A percentile compares a stretch with the other conserved stretches of the same genome.
Evolutionary conservation across 1,284 basidiomycete species (phyloP).

Genomic region (Phaffia rhodozyma): DNA sequence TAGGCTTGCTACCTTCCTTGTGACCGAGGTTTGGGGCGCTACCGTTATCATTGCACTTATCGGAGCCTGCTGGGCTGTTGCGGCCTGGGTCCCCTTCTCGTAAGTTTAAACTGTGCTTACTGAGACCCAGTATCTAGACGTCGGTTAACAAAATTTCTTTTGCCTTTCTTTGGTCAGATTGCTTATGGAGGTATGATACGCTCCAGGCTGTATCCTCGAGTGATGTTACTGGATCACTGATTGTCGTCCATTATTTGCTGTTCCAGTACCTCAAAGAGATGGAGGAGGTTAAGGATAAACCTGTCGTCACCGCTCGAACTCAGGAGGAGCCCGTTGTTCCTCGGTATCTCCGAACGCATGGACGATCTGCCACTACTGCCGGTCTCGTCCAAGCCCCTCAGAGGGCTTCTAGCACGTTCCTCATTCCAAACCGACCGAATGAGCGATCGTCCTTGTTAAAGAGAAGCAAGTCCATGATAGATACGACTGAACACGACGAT

Average conservation of each 20-base stretch:
- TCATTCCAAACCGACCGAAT: slow-evolving; percentile 21
- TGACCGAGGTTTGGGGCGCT: slow-evolving; percentile 40
- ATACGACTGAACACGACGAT: slow-evolving; percentile 29
- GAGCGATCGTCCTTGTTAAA: slow-evolving; percentile 54
- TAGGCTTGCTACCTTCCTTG: slow-evolving; percentile 18
- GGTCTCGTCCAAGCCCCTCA: slow-evolving; percentile 23
- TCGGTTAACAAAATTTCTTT: neutral
- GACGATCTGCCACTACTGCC: slow-evolving; percentile 42
- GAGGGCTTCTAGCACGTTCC: slow-evolving; percentile 23
- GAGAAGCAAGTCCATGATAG: slow-evolving; percentile 53
- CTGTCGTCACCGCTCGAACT: slow-evolving; percentile 1
- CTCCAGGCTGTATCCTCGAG: neutral
- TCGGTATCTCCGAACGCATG: slow-evolving; percentile 35
- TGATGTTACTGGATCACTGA: neutral
- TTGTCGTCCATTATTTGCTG: slow-evolving; percentile 4
- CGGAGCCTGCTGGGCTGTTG: slow-evolving; percentile 88
- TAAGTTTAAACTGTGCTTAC: neutral
- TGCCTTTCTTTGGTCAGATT: slow-evolving; percentile 53
- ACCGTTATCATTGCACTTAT: slow-evolving; percentile 67
- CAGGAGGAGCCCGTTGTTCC: neutral
- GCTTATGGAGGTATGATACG: slow-evolving; percentile 67
- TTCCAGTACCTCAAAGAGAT: slow-evolving; percentile 70
- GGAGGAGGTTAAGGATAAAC: slow-evolving; percentile 30
- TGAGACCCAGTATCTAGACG: neutral
- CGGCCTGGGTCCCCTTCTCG: slow-evolving; percentile 31